Evolutionary conservation across 306 rosid species (phyloP).

Genomic region (Medicago arabica): DNA sequence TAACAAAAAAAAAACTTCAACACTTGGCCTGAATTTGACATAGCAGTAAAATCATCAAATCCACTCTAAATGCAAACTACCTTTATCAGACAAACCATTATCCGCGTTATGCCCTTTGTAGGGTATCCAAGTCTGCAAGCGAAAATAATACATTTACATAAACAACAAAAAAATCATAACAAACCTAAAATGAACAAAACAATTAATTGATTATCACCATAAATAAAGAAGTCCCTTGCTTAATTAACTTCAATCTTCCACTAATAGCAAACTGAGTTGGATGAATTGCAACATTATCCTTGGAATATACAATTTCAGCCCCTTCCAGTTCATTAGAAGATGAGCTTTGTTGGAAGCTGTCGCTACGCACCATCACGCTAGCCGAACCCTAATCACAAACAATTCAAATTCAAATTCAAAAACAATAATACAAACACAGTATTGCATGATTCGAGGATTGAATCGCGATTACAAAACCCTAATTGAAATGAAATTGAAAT

Average conservation of each 20-base stretch:
- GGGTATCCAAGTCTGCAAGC: slow-evolving; percentile 91
- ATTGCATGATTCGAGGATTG: neutral
- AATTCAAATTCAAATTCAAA: slow-evolving; percentile 12
- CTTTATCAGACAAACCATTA: slow-evolving; percentile 76
- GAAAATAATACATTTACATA: slow-evolving; percentile 14
- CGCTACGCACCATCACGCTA: slow-evolving; percentile 71
- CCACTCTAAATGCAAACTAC: slow-evolving; percentile 49
- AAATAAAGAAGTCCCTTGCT: slow-evolving; percentile 75
- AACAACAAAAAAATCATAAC: neutral
- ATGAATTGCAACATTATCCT: slow-evolving; percentile 96
- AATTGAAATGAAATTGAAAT: slow-evolving; percentile 34
- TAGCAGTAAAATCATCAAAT: slow-evolving; percentile 16
- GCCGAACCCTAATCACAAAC: slow-evolving; percentile 62
- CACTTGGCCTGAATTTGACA: slow-evolving; percentile 15
- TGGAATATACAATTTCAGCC: slow-evolving; percentile 70
- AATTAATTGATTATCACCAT: slow-evolving; percentile 56
- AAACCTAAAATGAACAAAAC: neutral
- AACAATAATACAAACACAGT: neutral
- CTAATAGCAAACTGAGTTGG: slow-evolving; percentile 87
- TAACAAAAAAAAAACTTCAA: slow-evolving; percentile 40
- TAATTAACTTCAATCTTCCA: slow-evolving; percentile 83
- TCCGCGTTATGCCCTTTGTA: slow-evolving; percentile 73
- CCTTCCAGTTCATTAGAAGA: slow-evolving; percentile 72
- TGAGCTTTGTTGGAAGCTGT: slow-evolving; percentile 70
- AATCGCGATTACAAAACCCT: slow-evolving; percentile 34